phyloP scores from a whole-genome alignment of 2,329 filamentous ascomycete genomes.

The Xylariaceae sp. region DNA sequence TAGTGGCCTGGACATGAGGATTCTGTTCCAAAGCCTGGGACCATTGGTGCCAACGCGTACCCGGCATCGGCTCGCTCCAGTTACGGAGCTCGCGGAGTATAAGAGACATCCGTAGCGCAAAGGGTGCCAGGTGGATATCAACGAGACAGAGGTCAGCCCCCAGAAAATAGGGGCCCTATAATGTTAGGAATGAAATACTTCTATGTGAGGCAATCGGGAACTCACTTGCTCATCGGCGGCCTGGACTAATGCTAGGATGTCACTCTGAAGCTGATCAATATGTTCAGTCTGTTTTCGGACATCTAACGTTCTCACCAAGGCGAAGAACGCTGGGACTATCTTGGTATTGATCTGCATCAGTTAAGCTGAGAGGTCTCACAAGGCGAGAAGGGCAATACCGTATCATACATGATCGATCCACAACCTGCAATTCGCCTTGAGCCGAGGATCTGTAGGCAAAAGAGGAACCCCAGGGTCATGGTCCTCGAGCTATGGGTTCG shows the following conservation, averaged over 20 bases:
- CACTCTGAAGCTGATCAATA: constrained; percentile 58
- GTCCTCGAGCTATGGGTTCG: constrained; percentile 62
- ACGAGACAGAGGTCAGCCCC: constrained; percentile 55
- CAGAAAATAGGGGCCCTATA: constrained; percentile 64
- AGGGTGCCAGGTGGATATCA: constrained; percentile 72
- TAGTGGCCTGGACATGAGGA: constrained; percentile 61
- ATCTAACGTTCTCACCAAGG: constrained; percentile 64
- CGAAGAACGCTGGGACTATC: constrained; percentile 73
- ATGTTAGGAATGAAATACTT: constrained; percentile 3
- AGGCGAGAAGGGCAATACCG: neutral
- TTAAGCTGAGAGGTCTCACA: neutral
- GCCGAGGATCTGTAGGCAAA: constrained; percentile 60
- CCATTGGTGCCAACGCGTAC: constrained; percentile 65
- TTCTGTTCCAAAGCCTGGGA: constrained; percentile 64
- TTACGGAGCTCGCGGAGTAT: constrained; percentile 61
- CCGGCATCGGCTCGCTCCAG: constrained; percentile 61
- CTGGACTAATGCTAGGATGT: constrained; percentile 54
- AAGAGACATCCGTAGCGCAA: constrained; percentile 64
- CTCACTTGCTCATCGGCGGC: constrained; percentile 43
- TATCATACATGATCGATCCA: constrained; percentile 73
- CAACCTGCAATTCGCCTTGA: constrained; percentile 68
- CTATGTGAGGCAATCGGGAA: neutral
- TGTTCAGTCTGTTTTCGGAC: constrained; percentile 53
- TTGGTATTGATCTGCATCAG: constrained; percentile 65
- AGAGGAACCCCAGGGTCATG: constrained; percentile 56